Conservation (phyloP, 2,329 filamentous ascomycete species). For the Mycocentrospora acerina region DNA sequence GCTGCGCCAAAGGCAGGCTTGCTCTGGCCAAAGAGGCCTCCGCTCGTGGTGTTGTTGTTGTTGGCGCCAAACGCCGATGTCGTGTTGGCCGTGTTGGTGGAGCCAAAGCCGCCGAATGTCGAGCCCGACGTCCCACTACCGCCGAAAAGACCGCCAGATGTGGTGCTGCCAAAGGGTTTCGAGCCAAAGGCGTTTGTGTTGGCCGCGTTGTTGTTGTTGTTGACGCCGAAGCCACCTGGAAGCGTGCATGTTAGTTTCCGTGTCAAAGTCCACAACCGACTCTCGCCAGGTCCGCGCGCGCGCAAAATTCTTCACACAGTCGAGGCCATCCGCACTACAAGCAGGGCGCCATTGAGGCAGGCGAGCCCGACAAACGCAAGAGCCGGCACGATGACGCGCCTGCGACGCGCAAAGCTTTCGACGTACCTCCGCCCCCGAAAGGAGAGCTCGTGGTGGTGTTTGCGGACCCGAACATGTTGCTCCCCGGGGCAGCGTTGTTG, state of each 20-base stretch:
- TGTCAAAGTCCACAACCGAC: background rate
- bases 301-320: background rate
- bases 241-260: constrained; percentile 21
- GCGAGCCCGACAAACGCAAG: constrained; percentile 2
- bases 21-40: constrained; percentile 34
- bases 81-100: constrained; percentile 19
- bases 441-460: constrained; percentile 33
- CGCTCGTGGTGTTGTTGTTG: constrained; percentile 28
- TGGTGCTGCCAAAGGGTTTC: constrained; percentile 37
- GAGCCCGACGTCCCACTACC: constrained; percentile 20
- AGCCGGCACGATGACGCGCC: constrained; percentile 21
- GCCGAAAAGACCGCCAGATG: constrained; percentile 40
- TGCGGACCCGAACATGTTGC: constrained; percentile 35
- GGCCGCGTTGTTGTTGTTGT: constrained; percentile 23
- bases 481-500: constrained; percentile 31
- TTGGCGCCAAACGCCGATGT: constrained; percentile 26
- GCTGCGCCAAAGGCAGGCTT: constrained; percentile 32
- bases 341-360: background rate
- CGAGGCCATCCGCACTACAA: background rate
- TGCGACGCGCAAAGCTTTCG: constrained; percentile 36
- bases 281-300: background rate
- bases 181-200: constrained; percentile 21
- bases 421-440: constrained; percentile 43
- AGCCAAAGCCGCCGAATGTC: constrained; percentile 24
- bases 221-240: constrained; percentile 37